Base-by-base conservation (phyloP, 1,284 basidiomycete genomes). In the Chondrostereum purpureum region DNA sequence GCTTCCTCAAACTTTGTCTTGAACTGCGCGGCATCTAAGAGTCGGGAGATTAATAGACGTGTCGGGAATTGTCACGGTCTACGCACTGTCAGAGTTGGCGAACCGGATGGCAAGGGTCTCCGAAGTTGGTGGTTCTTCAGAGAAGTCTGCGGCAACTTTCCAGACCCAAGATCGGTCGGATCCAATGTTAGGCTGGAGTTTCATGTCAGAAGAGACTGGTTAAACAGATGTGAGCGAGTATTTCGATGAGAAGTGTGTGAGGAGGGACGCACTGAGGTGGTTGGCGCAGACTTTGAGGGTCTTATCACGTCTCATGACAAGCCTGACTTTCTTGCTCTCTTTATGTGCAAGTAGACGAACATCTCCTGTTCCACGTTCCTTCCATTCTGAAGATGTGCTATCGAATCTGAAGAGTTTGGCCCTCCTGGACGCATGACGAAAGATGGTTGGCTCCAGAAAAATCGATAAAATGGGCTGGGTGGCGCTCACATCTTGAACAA, bases 281-380 rank as follows among this genome's bases (percentile, higher is more conserved):
- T 99, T 99, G 50, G 96, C 96, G 72, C 96, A 99, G 65, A 99
- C 94, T 70, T 99, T 99, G 68, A 94, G 78, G 39, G 96, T 99
- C 85, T 98, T 98, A 78, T 99, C 96, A 67, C 96, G 89, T 70
- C 96, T 80, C 96, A 99, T 99, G 63, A 99, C 92, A 52, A 99
- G 80, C 51, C 96, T 82, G 58, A 96, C 78, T 72, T 97, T 98
- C 73, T 86, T 83, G 36, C 85, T 88, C 61, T 81, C 78, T 69
- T 88, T 93, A 75, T 96, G 89, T 60, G 84, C 73, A 53, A 96
- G 79, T 49, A 96, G 73, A 61, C 89, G 85, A 54, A 92, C 90
- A 61, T 95, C 92, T 39, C 92, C 93, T 17, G 92, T 96, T 38
- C 91, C 92, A 37, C 92, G 72, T 70, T 98, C 94, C 69, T 99